Conservation (phyloP, 495 filamentous ascomycete species). For the Penicillium angulare region DNA sequence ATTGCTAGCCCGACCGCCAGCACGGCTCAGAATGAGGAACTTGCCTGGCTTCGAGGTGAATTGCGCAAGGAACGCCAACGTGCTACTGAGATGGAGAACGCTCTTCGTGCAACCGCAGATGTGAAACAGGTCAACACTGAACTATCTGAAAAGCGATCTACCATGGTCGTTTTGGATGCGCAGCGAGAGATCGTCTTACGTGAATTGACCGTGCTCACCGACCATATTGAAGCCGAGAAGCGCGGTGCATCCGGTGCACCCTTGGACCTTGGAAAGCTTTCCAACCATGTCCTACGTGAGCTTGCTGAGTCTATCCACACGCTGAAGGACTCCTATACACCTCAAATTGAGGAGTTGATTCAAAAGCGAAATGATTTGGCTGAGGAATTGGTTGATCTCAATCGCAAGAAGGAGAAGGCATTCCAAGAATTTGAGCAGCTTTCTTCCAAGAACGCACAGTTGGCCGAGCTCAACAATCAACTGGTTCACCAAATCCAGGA, state of each 20-base stretch:
- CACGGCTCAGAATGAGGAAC: conserved; percentile 69
- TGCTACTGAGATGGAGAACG: conserved; percentile 77
- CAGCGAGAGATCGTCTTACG: conserved; percentile 93
- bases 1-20: conserved; percentile 67
- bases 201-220: conserved; percentile 84
- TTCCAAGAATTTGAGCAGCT: conserved; percentile 94
- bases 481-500: conserved; percentile 92
- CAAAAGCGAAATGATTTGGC: conserved; percentile 76
- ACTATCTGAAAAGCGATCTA: conserved; percentile 89
- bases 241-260: conserved; percentile 58
- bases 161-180: conserved; percentile 91
- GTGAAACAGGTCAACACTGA: conserved; percentile 83
- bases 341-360: conserved; percentile 80
- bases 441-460: conserved; percentile 87
- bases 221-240: conserved; percentile 68
- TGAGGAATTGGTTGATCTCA: conserved; percentile 77
- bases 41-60: conserved; percentile 69
- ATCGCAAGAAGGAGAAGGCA: conserved; percentile 81
- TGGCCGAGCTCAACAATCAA: conserved; percentile 92
- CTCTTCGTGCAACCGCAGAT: conserved; percentile 67
- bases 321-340: conserved; percentile 75
- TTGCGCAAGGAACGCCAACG: conserved; percentile 77
- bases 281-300: conserved; percentile 81
- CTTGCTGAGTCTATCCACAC: conserved; percentile 84
- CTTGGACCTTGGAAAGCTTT: conserved; percentile 70